Conservation (phyloP, 148 eudicot species). For the Vaccinium myrtillus region DNA sequence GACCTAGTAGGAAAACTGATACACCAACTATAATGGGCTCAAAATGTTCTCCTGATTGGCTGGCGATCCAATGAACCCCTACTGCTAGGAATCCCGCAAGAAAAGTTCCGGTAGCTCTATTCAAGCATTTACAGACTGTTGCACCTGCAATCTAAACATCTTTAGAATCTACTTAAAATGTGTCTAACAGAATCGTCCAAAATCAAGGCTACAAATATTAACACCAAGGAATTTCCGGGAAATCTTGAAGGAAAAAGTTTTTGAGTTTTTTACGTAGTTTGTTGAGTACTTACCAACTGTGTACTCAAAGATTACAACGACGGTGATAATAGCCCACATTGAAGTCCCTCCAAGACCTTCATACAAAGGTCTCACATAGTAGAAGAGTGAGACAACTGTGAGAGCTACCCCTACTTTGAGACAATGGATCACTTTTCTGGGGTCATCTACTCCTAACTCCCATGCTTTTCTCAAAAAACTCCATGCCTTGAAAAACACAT, state of each 20-base stretch:
- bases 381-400: slow-evolving; percentile 31
- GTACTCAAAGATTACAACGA: slow-evolving; percentile 34
- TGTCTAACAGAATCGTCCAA: no score
- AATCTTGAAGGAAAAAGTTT: no score
- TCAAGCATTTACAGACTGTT: slow-evolving; percentile 26
- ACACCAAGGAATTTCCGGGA: no score
- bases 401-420: slow-evolving; percentile 33
- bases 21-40: slow-evolving; percentile 23
- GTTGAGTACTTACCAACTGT: slow-evolving; percentile 25
- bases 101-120: slow-evolving; percentile 26
- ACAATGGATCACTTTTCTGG: slow-evolving; percentile 29
- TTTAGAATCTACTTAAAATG: background rate
- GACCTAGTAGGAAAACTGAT: slow-evolving; percentile 28
- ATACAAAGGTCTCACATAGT: slow-evolving; percentile 27
- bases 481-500: background rate
- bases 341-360: slow-evolving; percentile 34
- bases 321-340: slow-evolving; percentile 43
- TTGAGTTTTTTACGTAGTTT: background rate
- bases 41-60: slow-evolving; percentile 19
- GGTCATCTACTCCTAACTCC: slow-evolving; percentile 28
- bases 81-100: slow-evolving; percentile 28
- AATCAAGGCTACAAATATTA: no score
- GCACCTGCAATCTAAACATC: slow-evolving; percentile 22
- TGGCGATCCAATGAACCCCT: slow-evolving; percentile 30
- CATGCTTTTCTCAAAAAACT: slow-evolving; percentile 30